Percentiles rank a stretch among this genome's conserved stretches.
phyloP scores from a whole-genome alignment of 345 rosid genomes.

The Citropsis articulata region DNA sequence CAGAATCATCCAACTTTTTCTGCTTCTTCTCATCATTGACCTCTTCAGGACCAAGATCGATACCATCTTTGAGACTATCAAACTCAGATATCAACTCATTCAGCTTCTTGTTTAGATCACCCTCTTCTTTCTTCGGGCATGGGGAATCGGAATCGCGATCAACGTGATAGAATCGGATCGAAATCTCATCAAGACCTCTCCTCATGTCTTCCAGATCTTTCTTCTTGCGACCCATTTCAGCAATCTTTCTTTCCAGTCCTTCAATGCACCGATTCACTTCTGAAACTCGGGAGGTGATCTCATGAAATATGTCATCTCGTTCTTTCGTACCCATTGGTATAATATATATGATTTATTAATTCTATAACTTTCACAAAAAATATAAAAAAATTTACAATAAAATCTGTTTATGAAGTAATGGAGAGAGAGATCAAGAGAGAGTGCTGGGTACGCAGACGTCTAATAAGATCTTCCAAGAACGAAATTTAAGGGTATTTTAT shows the following conservation, averaged over 20 bases:
- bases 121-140: neutral
- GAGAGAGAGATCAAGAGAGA: neutral
- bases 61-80: neutral
- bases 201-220: neutral
- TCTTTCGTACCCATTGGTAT: neutral
- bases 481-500: neutral
- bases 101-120: neutral
- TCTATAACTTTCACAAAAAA: too few relatives aligned
- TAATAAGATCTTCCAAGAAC: neutral
- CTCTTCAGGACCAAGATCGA: neutral
- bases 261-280: neutral
- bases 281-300: neutral
- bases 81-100: neutral
- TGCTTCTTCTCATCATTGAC: neutral
- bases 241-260: neutral
- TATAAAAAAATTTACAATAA: too few relatives aligned
- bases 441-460: neutral
- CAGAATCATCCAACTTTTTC: neutral
- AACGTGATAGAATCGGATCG: neutral
- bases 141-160: neutral
- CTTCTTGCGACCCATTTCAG: neutral
- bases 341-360: too few relatives aligned
- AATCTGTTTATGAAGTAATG: neutral
- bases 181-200: neutral
- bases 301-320: neutral